Percentiles rank a stretch among this genome's conserved stretches.
Evolutionary conservation across 495 filamentous ascomycete species (phyloP).

Genomic region (Hypoxylon cercidicola): DNA sequence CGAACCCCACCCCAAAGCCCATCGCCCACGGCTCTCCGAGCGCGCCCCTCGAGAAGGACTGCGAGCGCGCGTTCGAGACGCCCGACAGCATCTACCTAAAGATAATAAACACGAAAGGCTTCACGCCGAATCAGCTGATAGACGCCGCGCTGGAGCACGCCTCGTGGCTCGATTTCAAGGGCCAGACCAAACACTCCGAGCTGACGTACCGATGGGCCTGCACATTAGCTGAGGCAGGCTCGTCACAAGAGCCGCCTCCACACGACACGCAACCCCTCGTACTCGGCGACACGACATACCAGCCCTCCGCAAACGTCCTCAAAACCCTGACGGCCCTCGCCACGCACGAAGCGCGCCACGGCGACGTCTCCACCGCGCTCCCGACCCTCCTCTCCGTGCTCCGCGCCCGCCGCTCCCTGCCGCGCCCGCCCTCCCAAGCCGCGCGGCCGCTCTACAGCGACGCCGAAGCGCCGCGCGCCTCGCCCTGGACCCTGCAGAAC

Average conservation of each 20-base stretch:
- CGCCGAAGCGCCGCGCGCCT: conserved; percentile 24
- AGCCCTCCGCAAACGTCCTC: conserved; percentile 76
- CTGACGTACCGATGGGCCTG: conserved; percentile 78
- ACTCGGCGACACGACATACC: conserved; percentile 61
- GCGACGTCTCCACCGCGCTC: conserved; percentile 71
- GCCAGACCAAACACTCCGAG: conserved; percentile 65
- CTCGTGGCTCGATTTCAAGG: conserved; percentile 84
- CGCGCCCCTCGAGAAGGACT: conserved; percentile 76
- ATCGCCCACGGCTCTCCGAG: conserved; percentile 66
- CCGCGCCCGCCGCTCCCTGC: conserved; percentile 68
- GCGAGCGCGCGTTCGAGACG: conserved; percentile 66
- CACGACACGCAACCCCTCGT: conserved; percentile 70
- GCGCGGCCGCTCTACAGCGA: conserved; percentile 11
- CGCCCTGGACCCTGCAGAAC: conserved; percentile 50
- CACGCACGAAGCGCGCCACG: conserved; percentile 75
- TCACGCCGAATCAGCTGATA: conserved; percentile 76
- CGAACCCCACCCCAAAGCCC: conserved; percentile 82
- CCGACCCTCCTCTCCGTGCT: conserved; percentile 89
- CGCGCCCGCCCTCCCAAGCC: conserved; percentile 32
- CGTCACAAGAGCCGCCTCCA: conserved; percentile 54
- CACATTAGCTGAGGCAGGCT: conserved; percentile 68
- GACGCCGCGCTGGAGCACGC: conserved; percentile 84
- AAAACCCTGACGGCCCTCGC: conserved; percentile 79
- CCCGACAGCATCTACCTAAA: conserved; percentile 80
- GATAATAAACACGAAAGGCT: conserved; percentile 79